Evolutionary conservation across 306 rosid genomes (phyloP).

Genomic region (Cicer yamashitae): DNA sequence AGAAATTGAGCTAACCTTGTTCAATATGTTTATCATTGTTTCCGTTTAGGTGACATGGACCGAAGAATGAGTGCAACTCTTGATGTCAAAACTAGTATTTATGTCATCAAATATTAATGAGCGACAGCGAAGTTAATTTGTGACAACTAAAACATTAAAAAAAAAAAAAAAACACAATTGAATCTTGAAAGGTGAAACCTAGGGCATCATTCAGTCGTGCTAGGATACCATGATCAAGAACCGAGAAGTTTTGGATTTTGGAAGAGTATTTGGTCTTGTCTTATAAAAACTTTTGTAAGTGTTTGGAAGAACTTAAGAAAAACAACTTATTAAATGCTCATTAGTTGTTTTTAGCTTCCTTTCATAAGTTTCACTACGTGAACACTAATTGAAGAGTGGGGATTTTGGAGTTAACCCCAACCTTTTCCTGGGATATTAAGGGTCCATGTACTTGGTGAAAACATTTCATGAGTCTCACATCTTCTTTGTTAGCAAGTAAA

Average conservation of each 20-base stretch:
- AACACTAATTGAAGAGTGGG: background rate
- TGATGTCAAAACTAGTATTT: constrained; percentile 15
- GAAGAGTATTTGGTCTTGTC: background rate
- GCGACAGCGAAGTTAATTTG: background rate
- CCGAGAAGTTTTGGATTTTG: background rate
- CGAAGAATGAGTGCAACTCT: constrained; percentile 3
- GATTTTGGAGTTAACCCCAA: background rate
- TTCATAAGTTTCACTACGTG: background rate
- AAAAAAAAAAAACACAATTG: background rate
- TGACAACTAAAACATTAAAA: background rate
- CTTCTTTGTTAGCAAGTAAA: too few relatives aligned
- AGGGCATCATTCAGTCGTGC: background rate
- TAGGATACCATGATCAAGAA: background rate
- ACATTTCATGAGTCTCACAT: too few relatives aligned
- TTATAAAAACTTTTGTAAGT: background rate
- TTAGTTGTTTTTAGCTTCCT: background rate
- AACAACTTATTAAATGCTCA: background rate
- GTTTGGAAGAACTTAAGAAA: background rate
- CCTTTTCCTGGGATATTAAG: constrained; percentile 21
- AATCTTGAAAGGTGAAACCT: constrained; percentile 28
- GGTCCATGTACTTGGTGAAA: too few relatives aligned
- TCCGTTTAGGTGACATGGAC: constrained; percentile 14
- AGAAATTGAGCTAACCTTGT: constrained; percentile 20
- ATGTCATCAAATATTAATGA: background rate
- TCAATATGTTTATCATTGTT: constrained; percentile 7